A percentile compares a stretch with the other conserved stretches of the same genome.
Conservation (phyloP, 805 yeast genomes). For the Torulaspora franciscae region DNA sequence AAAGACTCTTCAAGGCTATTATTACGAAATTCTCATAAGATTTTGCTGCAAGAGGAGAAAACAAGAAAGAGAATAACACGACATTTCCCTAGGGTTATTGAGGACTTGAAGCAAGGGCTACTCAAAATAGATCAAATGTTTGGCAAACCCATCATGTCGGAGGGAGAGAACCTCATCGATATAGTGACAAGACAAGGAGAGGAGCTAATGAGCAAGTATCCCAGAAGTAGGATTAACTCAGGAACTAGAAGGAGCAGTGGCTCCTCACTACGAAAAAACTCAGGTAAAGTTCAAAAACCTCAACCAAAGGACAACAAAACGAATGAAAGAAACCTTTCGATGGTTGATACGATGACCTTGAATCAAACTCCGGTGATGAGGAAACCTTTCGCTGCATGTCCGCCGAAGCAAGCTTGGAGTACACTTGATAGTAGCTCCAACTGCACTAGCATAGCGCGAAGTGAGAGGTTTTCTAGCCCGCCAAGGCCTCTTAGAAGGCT, state of each 20-base stretch:
- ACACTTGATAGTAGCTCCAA: slow-evolving; percentile 3
- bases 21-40: slow-evolving; percentile 70
- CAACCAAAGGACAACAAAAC: neutral
- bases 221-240: slow-evolving; percentile 30
- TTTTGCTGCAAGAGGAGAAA: slow-evolving; percentile 75
- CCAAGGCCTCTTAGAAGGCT: slow-evolving; percentile 11
- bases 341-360: neutral
- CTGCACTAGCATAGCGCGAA: slow-evolving; percentile 12
- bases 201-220: slow-evolving; percentile 31
- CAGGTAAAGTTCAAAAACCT: slow-evolving; percentile 1
- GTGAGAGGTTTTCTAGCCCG: slow-evolving; percentile 18
- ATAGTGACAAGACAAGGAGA: slow-evolving; percentile 32
- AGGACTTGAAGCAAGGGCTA: slow-evolving; percentile 46
- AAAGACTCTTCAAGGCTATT: slow-evolving; percentile 76
- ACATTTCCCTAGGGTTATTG: slow-evolving; percentile 60
- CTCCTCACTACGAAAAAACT: neutral
- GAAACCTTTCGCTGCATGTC: neutral
- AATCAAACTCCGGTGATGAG: slow-evolving; percentile 15
- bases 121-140: slow-evolving; percentile 44
- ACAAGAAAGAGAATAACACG: slow-evolving; percentile 62
- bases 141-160: slow-evolving; percentile 35
- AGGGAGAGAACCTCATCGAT: slow-evolving; percentile 28
- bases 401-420: neutral
- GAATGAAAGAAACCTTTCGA: neutral
- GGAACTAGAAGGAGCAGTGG: slow-evolving; percentile 3